phyloP scores from a whole-genome alignment of 164 flowering plant genomes.

The Protea cynaroides region DNA sequence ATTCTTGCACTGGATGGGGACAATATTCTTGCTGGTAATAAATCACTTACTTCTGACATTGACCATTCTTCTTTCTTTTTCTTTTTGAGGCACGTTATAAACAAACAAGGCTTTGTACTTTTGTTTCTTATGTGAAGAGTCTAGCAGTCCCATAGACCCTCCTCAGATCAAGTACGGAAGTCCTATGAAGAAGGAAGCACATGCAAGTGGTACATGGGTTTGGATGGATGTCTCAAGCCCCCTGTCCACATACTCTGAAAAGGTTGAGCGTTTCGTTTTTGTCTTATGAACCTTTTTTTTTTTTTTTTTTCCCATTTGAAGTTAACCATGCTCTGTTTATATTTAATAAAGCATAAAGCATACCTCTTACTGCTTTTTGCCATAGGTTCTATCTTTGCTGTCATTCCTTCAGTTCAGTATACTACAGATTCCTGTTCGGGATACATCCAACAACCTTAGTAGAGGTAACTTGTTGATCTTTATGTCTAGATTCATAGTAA shows the following conservation, averaged over 20 bases:
- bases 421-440: constrained; percentile 71
- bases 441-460: constrained; percentile 39
- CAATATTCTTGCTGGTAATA: constrained; percentile 75
- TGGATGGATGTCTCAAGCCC: constrained; percentile 77
- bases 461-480: constrained; percentile 40
- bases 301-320: background rate
- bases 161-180: constrained; percentile 75
- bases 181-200: constrained; percentile 17
- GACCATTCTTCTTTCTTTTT: background rate
- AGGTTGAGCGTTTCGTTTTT: constrained; percentile 32
- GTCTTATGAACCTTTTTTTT: constrained; percentile 1
- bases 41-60: constrained; percentile 1
- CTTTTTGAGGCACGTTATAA: background rate
- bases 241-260: constrained; percentile 45
- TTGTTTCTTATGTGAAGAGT: constrained; percentile 36
- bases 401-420: constrained; percentile 57
- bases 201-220: constrained; percentile 41
- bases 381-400: constrained; percentile 57
- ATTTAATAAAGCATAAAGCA: background rate
- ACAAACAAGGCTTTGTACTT: background rate
- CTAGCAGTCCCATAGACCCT: constrained; percentile 75
- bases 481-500: background rate
- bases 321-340: background rate
- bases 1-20: constrained; percentile 77
- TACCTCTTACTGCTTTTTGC: constrained; percentile 1